These are phyloP conservation scores for Tuber aestivum DNA, from an alignment of 495 filamentous ascomycete species.

Conservation along the genomic window DNA sequence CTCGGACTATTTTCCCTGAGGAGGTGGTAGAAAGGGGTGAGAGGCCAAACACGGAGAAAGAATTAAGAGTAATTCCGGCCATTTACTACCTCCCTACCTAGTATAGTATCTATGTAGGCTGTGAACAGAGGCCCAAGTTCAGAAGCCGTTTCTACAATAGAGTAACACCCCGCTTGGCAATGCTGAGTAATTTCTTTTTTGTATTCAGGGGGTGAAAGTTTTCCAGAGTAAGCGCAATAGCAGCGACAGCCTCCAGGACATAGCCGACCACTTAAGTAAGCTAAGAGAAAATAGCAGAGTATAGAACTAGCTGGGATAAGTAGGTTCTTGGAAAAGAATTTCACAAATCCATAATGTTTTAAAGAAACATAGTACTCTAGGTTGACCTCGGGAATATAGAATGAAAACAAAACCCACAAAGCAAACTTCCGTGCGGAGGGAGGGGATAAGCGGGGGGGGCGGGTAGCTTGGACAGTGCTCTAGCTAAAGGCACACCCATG, in stretches of 20 bases:
- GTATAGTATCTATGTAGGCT: background rate
- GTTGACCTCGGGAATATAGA: too few relatives aligned
- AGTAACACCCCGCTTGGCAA: background rate
- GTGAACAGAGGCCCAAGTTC: background rate
- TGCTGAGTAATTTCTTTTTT: background rate
- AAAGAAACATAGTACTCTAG: background rate
- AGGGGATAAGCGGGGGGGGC: too few relatives aligned
- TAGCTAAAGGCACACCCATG: background rate
- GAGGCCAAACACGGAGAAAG: background rate
- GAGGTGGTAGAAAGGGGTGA: background rate
- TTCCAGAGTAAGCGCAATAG: background rate
- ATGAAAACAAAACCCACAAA: background rate
- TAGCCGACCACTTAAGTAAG: background rate
- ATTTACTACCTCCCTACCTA: background rate
- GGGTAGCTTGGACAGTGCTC: background rate
- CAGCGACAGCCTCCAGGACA: background rate
- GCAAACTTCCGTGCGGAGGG: background rate
- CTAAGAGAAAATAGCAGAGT: background rate
- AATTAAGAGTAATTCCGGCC: background rate
- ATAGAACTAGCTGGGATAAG: background rate
- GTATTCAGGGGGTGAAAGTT: background rate
- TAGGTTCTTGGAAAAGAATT: background rate
- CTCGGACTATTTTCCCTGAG: background rate
- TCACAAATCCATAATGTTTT: rapidly evolving
- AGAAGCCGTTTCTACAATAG: background rate